Evolutionary conservation across 495 filamentous ascomycete species (phyloP).

Genomic region (Penicillium goetzii): DNA sequence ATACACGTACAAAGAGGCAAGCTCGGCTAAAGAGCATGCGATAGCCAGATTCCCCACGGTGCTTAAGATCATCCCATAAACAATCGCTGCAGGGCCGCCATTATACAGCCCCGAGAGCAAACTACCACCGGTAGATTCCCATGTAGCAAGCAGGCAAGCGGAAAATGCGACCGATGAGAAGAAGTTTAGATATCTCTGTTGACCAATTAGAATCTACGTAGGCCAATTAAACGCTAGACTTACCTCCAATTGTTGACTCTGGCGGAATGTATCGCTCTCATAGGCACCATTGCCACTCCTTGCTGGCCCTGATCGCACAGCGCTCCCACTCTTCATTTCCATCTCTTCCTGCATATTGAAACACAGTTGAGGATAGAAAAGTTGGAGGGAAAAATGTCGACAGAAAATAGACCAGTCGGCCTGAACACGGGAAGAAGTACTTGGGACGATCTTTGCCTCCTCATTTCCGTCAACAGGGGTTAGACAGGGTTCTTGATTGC

Average conservation of each 20-base stretch:
- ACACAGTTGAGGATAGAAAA: slow-evolving; percentile 2
- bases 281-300: slow-evolving; percentile 17
- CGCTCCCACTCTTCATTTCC: slow-evolving; percentile 30
- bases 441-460: slow-evolving; percentile 3
- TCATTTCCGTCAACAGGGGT: slow-evolving; percentile 10
- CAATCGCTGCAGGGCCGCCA: slow-evolving; percentile 35
- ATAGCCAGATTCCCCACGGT: slow-evolving; percentile 33
- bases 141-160: slow-evolving; percentile 39
- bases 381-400: slow-evolving; percentile 8
- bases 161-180: slow-evolving; percentile 41
- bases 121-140: slow-evolving; percentile 37
- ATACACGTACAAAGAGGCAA: slow-evolving; percentile 41
- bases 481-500: slow-evolving; percentile 20
- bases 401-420: neutral
- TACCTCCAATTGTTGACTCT: slow-evolving; percentile 34
- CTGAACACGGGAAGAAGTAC: slow-evolving; percentile 15
- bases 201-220: slow-evolving; percentile 5
- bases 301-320: slow-evolving; percentile 25
- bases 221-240: slow-evolving; percentile 4
- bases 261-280: slow-evolving; percentile 26
- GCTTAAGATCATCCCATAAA: slow-evolving; percentile 38
- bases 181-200: slow-evolving; percentile 41
- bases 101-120: slow-evolving; percentile 35
- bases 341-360: slow-evolving; percentile 31
- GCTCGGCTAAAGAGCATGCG: slow-evolving; percentile 37